Percentiles rank a stretch among this genome's conserved stretches.
These are phyloP conservation scores for Chlorella sp. DNA, from an alignment of 139 green algal genomes.

Conservation along the genomic window DNA sequence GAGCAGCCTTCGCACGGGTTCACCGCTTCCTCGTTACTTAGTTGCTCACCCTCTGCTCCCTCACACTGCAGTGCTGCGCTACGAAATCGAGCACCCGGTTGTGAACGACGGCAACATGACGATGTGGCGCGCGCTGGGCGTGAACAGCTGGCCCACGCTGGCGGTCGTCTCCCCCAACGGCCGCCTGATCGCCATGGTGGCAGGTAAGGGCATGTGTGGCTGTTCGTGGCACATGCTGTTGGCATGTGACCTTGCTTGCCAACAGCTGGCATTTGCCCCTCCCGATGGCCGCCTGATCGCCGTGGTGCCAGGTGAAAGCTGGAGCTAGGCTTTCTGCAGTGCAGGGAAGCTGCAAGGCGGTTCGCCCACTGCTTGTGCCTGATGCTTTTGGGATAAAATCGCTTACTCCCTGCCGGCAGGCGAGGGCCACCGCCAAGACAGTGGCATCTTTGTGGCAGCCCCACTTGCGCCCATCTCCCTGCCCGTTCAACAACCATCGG, in stretches of 20 bases:
- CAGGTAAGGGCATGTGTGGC: neutral
- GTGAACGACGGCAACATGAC: slow-evolving; percentile 78
- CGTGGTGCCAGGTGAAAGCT: slow-evolving; percentile 51
- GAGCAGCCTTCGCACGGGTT: too few species aligned
- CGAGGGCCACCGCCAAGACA: neutral
- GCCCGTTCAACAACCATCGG: neutral
- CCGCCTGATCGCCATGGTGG: slow-evolving; percentile 59
- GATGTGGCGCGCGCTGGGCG: slow-evolving; percentile 73
- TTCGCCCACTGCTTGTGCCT: too few species aligned
- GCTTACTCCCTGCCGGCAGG: too few species aligned
- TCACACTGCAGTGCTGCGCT: slow-evolving; percentile 56
- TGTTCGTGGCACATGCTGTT: neutral
- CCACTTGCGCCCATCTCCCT: too few species aligned
- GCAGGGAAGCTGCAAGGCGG: neutral
- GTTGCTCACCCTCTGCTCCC: neutral
- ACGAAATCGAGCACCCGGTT: slow-evolving; percentile 79
- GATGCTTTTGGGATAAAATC: too few species aligned
- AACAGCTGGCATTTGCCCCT: slow-evolving; percentile 65
- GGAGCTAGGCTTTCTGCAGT: too few species aligned
- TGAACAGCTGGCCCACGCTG: slow-evolving; percentile 77
- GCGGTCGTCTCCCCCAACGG: slow-evolving; percentile 64
- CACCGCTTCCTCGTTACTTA: too few species aligned
- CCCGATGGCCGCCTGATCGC: slow-evolving; percentile 59
- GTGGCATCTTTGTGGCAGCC: too few species aligned
- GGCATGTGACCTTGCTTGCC: too few species aligned